These are phyloP conservation scores for Pestalotiopsis sp. DNA, from an alignment of 2,329 filamentous ascomycete species.

Conservation along the genomic window DNA sequence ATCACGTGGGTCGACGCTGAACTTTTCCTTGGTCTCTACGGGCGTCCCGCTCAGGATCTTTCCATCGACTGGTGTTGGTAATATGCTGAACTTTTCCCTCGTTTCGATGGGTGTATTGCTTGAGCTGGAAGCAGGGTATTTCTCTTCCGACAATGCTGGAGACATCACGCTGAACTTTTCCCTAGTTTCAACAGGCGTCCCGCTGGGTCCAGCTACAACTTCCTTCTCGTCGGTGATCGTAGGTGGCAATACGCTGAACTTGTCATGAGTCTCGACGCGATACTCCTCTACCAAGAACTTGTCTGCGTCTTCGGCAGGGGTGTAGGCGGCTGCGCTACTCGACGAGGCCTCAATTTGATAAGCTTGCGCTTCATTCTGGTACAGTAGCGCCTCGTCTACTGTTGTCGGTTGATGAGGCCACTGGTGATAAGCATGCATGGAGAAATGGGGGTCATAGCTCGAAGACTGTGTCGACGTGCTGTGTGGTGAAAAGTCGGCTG, in stretches of 20 bases:
- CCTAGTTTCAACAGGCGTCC: not conserved
- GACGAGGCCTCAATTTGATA: not conserved
- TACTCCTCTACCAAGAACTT: not conserved
- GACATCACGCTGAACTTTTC: not conserved
- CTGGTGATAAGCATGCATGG: not conserved
- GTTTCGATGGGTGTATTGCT: not conserved
- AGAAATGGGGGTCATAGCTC: not conserved
- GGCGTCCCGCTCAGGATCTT: not conserved
- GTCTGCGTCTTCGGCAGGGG: not conserved
- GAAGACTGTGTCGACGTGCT: not conserved
- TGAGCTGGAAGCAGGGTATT: not conserved
- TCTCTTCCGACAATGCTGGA: not conserved
- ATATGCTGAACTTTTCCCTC: slow-evolving; percentile 1
- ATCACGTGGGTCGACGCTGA: not conserved
- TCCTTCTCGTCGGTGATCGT: not conserved
- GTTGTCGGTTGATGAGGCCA: not conserved
- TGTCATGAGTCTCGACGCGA: not conserved
- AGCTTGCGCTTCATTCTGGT: not conserved
- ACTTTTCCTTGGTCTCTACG: slow-evolving; percentile 5
- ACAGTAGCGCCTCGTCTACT: not conserved
- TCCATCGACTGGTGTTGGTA: not conserved
- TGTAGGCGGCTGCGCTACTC: not conserved
- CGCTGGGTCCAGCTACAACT: not conserved
- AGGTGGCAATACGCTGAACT: not conserved
- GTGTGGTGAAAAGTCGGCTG: not conserved